Evolutionary conservation across 2,329 filamentous ascomycete genomes (phyloP).

Genomic region (Beauveria caledonica): DNA sequence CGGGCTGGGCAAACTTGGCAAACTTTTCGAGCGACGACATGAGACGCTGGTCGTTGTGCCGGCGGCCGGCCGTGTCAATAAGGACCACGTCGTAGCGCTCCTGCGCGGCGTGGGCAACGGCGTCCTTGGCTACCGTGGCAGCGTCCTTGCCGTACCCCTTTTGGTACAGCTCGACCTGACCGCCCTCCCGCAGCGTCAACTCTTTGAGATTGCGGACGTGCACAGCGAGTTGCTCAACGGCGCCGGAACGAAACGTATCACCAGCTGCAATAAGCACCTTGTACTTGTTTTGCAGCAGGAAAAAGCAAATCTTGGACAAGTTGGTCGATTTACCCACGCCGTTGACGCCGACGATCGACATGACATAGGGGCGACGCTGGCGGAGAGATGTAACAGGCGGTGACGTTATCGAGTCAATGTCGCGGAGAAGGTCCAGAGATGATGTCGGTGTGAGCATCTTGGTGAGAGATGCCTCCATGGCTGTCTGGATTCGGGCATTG

Average conservation of each 20-base stretch:
- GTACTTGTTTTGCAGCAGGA: slow-evolving; percentile 94
- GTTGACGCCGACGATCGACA: slow-evolving; percentile 97
- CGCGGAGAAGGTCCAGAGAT: slow-evolving; percentile 86
- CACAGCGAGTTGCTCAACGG: slow-evolving; percentile 92
- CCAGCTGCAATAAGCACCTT: slow-evolving; percentile 88
- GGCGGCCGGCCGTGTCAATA: slow-evolving; percentile 89
- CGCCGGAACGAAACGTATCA: slow-evolving; percentile 94
- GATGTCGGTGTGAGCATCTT: slow-evolving; percentile 95
- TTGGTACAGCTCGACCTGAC: slow-evolving; percentile 83
- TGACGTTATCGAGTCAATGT: slow-evolving; percentile 72
- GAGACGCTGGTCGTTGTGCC: slow-evolving; percentile 90
- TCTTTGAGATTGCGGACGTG: slow-evolving; percentile 92
- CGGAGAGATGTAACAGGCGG: slow-evolving; percentile 56
- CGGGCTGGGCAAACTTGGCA: slow-evolving; percentile 87
- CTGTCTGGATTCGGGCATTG: slow-evolving; percentile 71
- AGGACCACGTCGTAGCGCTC: slow-evolving; percentile 85
- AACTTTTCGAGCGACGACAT: slow-evolving; percentile 98
- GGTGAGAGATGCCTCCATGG: slow-evolving; percentile 85
- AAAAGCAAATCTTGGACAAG: slow-evolving; percentile 95
- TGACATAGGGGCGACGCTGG: slow-evolving; percentile 77
- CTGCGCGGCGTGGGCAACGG: slow-evolving; percentile 69
- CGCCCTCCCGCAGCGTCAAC: slow-evolving; percentile 74
- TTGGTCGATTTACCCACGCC: slow-evolving; percentile 98
- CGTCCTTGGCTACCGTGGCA: slow-evolving; percentile 88
- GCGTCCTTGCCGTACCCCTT: slow-evolving; percentile 98